Percentiles rank a stretch among this genome's conserved stretches.
Evolutionary conservation across 2,329 filamentous ascomycete genomes (phyloP).

Genomic region (Epichloe gansuensis): DNA sequence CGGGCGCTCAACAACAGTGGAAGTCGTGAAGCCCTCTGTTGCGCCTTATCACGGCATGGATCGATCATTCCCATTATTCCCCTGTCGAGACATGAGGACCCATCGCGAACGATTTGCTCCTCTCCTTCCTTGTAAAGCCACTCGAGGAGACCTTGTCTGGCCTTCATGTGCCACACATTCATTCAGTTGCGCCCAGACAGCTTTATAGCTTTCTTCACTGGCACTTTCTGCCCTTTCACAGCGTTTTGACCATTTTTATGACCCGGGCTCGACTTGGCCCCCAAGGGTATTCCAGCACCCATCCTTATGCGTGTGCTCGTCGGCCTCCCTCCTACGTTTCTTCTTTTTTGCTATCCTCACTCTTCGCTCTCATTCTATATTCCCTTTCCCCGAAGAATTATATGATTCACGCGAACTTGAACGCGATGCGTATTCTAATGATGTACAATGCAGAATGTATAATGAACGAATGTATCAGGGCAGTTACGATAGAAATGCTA

Average conservation of each 20-base stretch:
- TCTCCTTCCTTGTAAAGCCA: not conserved
- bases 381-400: not conserved
- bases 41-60: not conserved
- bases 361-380: not conserved
- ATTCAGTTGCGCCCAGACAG: not conserved
- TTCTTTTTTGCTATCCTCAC: not conserved
- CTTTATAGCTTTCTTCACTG: not conserved
- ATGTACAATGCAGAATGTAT: not conserved
- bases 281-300: not conserved
- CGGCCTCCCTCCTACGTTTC: not conserved
- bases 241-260: not conserved
- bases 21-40: constrained; percentile 9
- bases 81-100: too few relatives aligned
- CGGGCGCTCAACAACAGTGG: constrained; percentile 42
- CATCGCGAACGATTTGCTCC: not conserved
- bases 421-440: not conserved
- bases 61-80: too few relatives aligned
- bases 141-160: not conserved
- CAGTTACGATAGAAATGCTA: not conserved
- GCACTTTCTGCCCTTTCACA: not conserved
- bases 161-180: too few relatives aligned
- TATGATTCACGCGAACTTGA: not conserved
- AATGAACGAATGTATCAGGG: not conserved
- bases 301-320: not conserved
- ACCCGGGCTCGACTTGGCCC: not conserved